Evolutionary conservation across 768 basidiomycete species (phyloP), one percentile per base, ranked within the genome.

Genomic region (Collybiopsis luxurians): DNA sequence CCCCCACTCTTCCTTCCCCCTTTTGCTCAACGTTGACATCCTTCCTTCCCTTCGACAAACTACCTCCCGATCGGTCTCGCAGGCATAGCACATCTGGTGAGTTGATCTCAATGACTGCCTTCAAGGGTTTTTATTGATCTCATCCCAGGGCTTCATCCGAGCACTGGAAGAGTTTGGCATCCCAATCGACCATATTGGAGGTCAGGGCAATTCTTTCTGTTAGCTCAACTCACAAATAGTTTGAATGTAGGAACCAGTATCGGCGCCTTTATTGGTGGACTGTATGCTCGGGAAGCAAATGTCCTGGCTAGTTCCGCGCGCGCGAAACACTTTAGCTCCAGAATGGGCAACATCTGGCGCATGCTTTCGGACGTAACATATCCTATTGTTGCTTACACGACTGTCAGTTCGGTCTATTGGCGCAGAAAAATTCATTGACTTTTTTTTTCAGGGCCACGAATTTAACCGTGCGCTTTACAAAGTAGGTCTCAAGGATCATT

Each of bases 381-480:
- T 70, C 93, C 94, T 4, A 84, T 93, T 38, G 91, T 93, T 46
- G 90, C 93, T 1, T 97, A 97, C 69, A 97, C 94, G 0, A 97
- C 94, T 51, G 82, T 81, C 51, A 30, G 75, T 62, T n/a, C 38
- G 43, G 19, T 38, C 60, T 51, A 28, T 59, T 53, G 28, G 45
- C 38, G 6, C 39, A 34, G 17, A 19, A 40, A 12, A 43, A 27
- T 60, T 34, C 27, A 42, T 55, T n/a, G 53, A 55, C 53, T 38
- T 21, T 40, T 61, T 57, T n/a, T 49, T 27, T 3, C 60, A 96
- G 93, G 92, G 92, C 2, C 92, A 95, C 59, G 92, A 95, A 71
- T 95, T 97, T 71, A 97, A 99, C 71, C 84, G 97, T 43, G 85
- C 89, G 6, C 86, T 98, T 57, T 98, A 94, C 77, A 95, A 96